Conservation (phyloP, 495 filamentous ascomycete species). For the Hypoxylon rickii region DNA sequence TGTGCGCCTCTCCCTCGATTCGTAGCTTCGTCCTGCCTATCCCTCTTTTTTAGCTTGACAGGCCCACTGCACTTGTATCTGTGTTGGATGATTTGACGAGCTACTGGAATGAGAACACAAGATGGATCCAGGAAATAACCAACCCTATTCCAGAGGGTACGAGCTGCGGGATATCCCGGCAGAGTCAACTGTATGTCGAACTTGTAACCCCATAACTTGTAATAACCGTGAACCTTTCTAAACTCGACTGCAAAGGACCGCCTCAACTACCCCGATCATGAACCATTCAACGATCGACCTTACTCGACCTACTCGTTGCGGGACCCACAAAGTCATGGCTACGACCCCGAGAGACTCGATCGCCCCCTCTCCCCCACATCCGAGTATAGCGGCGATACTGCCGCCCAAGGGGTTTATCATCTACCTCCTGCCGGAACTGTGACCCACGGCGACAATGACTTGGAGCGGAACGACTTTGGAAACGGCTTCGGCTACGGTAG, state of each 20-base stretch:
- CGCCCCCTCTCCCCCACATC: neutral
- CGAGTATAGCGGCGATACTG: neutral
- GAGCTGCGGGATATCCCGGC: slow-evolving; percentile 5
- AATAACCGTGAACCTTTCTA: too few relatives aligned
- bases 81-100: neutral
- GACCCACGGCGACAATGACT: neutral
- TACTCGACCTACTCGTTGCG: neutral
- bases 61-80: neutral
- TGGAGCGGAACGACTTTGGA: neutral
- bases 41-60: too few relatives aligned
- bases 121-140: slow-evolving; percentile 1
- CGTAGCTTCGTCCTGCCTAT: neutral
- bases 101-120: slow-evolving; percentile 4
- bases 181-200: slow-evolving; percentile 4
- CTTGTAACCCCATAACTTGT: too few relatives aligned
- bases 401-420: neutral
- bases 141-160: slow-evolving; percentile 7
- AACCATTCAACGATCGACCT: neutral
- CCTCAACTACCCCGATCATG: neutral
- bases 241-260: neutral
- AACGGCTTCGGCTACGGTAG: neutral
- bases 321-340: neutral
- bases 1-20: too few relatives aligned
- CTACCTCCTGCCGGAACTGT: neutral
- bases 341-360: neutral